A percentile compares a stretch with the other conserved stretches of the same genome.
Conservation (phyloP, 345 rosid species). For the Bruguiera parviflora region DNA sequence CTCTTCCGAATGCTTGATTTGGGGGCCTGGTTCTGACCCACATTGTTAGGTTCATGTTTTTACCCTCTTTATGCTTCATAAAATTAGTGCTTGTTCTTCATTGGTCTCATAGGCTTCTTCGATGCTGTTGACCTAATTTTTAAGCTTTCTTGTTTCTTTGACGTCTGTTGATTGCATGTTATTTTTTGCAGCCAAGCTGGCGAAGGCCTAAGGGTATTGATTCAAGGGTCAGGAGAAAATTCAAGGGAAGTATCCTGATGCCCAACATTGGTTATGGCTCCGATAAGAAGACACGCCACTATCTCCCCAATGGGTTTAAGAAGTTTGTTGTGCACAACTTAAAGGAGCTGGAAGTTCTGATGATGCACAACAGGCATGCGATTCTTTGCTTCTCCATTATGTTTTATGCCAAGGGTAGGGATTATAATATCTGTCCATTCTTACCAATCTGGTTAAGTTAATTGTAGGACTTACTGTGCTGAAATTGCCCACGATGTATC, state of each 20-base stretch:
- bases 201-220: conserved; percentile 71
- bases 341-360: conserved; percentile 53
- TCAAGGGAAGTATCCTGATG: conserved; percentile 64
- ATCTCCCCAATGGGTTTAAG: conserved; percentile 67
- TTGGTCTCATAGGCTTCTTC: neutral
- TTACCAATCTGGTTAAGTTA: neutral
- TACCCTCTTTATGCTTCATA: too few relatives aligned
- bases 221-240: conserved; percentile 73
- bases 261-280: conserved; percentile 68
- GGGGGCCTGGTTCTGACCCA: conserved; percentile 21
- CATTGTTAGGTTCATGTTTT: neutral
- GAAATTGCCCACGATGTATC: conserved; percentile 67
- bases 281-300: conserved; percentile 66
- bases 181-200: conserved; percentile 41
- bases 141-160: neutral
- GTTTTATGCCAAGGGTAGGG: neutral
- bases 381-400: neutral
- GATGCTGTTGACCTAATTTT: neutral
- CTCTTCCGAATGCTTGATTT: neutral
- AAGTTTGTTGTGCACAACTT: conserved; percentile 60
- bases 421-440: neutral
- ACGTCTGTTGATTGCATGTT: neutral
- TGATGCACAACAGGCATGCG: conserved; percentile 66
- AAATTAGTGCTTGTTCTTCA: neutral
- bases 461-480: conserved; percentile 59